Base-by-base conservation (phyloP, 306 rosid genomes). In the Echinosophora koreensis region DNA sequence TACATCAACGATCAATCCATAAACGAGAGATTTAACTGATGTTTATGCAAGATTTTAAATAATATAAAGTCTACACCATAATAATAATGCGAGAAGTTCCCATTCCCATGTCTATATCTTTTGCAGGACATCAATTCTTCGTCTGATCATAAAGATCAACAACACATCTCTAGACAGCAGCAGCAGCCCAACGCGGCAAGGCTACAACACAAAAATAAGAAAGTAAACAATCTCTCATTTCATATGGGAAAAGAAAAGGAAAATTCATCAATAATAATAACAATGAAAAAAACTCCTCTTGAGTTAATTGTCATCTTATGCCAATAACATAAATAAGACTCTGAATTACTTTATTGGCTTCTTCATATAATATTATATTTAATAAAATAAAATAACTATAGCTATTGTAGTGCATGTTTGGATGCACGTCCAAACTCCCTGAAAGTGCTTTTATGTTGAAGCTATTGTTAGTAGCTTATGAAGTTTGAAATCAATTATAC, bases 111-210 rank as follows among this genome's bases (percentile, higher is more conserved):
- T 35, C 39, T 1, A 35, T 35, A 35, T 75, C 42, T 15, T 14
- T 44, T 44, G 32, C 14, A 8, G 38, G 4, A 42, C 74, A 66
- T 32, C 16, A 27, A 56, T 42, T 12, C n/a, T 56, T 27, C 22
- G 15, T 77, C 28, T n/a, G 39, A 58, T 22, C 22, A 22, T 42
- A 15, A 64, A 38, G 0, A 1, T 4, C 38, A 10, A 18, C 76
- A 71, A 9, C 79, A 71, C 9, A 46, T 9, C 39, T 77, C 82
- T 8, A 77, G 27, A 54, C 79, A 78, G 70, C 82, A 78, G 16
- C 61, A 44, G 67, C 80, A 78, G 0, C 71, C 64, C 39, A 78
- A 2, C 15, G 32, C 73, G 0, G 69, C 86, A 15, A 83, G 52
- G 66, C 86, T 83, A 58, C 74, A 68, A 28, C 49, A 72, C 39